These are phyloP conservation scores for Sugiyamaella mastotermitis DNA, from an alignment of 805 yeast genomes.

Conservation along the genomic window DNA sequence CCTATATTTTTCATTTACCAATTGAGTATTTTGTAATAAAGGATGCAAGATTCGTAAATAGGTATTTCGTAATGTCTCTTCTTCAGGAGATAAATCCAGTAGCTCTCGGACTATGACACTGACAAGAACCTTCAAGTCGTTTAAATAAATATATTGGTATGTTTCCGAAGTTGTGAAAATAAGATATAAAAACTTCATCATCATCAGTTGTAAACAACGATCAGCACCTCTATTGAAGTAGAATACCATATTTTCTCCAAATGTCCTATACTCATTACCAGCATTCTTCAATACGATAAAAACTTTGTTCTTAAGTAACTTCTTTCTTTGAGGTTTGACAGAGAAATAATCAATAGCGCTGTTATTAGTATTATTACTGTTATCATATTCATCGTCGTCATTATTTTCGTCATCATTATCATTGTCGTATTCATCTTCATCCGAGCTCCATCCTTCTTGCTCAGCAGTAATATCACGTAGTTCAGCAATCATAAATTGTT, in stretches of 20 bases:
- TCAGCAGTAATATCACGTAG: constrained; percentile 6
- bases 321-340: not conserved
- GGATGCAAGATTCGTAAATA: constrained; percentile 73
- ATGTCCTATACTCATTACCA: constrained; percentile 41
- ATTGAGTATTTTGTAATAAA: constrained; percentile 58
- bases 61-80: constrained; percentile 56
- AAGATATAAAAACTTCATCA: constrained; percentile 69
- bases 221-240: constrained; percentile 72
- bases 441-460: not conserved
- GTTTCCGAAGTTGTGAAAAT: constrained; percentile 64
- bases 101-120: constrained; percentile 81
- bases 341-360: not conserved
- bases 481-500: constrained; percentile 71
- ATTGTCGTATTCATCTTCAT: not conserved
- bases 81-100: constrained; percentile 56
- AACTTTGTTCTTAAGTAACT: constrained; percentile 34
- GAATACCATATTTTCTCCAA: constrained; percentile 65
- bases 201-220: constrained; percentile 64
- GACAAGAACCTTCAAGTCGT: constrained; percentile 76
- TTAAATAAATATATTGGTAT: constrained; percentile 65
- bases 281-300: constrained; percentile 46
- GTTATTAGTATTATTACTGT: not conserved
- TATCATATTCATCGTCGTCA: constrained; percentile 2
- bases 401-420: constrained; percentile 6
- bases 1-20: constrained; percentile 53